A percentile compares a stretch with the other conserved stretches of the same genome.
phyloP scores from a whole-genome alignment of 306 rosid species.

The Quercus berberidifolia region DNA sequence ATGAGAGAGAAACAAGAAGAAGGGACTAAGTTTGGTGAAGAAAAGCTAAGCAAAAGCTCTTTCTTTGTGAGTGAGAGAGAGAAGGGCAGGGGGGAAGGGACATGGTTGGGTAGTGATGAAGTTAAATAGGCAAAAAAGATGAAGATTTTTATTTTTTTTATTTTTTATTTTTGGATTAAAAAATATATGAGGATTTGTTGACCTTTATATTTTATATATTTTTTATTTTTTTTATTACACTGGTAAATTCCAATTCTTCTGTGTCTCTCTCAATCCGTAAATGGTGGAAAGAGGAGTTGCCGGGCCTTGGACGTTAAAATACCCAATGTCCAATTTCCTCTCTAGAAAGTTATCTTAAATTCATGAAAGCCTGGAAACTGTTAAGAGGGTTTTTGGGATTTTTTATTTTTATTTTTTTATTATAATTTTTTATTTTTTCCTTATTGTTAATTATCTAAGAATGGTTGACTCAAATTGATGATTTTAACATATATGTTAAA shows the following conservation, averaged over 20 bases:
- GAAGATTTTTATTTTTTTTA: slow-evolving; percentile 19
- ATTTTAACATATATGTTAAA: no score
- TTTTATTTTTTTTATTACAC: neutral
- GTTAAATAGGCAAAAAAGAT: slow-evolving; percentile 50
- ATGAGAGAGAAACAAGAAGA: neutral
- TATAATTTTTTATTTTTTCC: neutral
- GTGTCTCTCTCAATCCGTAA: slow-evolving; percentile 29
- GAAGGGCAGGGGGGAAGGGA: slow-evolving; percentile 28
- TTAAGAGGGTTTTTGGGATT: no score
- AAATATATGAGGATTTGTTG: slow-evolving; percentile 16
- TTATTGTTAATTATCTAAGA: no score
- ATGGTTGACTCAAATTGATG: no score
- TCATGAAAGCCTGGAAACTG: slow-evolving; percentile 31
- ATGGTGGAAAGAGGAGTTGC: slow-evolving; percentile 61
- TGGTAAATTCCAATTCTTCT: neutral
- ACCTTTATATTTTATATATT: slow-evolving; percentile 9
- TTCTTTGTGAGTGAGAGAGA: neutral
- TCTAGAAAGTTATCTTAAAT: slow-evolving; percentile 17
- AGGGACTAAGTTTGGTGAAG: slow-evolving; percentile 19
- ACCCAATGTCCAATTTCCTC: slow-evolving; percentile 19
- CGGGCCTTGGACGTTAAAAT: slow-evolving; percentile 66
- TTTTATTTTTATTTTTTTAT: neutral
- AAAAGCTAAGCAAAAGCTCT: slow-evolving; percentile 1
- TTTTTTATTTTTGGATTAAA: neutral
- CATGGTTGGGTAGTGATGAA: slow-evolving; percentile 17